Base-by-base conservation (phyloP, 495 filamentous ascomycete genomes). In the Penicillium manginii region DNA sequence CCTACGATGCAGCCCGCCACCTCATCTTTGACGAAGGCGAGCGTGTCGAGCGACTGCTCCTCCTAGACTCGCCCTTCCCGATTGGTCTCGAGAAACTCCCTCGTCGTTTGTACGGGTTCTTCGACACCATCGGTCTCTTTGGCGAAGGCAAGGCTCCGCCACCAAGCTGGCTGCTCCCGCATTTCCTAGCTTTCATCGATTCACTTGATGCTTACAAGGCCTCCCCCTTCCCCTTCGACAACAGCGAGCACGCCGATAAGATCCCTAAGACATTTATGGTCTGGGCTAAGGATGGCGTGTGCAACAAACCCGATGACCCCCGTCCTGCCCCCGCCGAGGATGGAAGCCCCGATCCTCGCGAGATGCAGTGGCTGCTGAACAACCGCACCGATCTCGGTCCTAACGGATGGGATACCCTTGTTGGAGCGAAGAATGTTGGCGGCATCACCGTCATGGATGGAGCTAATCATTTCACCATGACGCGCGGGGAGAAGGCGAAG, bases 21-120 rank as follows among this genome's bases (percentile, higher is more conserved):
- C 78, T 96, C 9, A 82, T 87, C 60, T 79, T 87, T 61, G 80
- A 84, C 47, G 79, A 81, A 17, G 86, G 86, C 22, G 88, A 93
- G 32, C 65, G 64, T 37, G 89, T 96, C 42, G 88, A 88, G 47
- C 81, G 86, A 47, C 84, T 97, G 3, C 73, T 96, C 50, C 80
- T 96, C 50, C 86, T 97, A 57, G 92, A 97, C 70, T 86, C 91
- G 0, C 92, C 92, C 0, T 91, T 85, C 76, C 91, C 85, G 2
- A 82, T 90, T 55, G 86, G 83, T 14, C 86, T 93, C 29, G 89
- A 91, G 67, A 89, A 91, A 47, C 83, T 94, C 3, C 91, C 91
- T 0, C 77, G 83, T 14, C 83, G 87, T 15, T 83, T 96, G 0
- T 91, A 93, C 68, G 78, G 81, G 58, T 94, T 89, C 83, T 92